Base-by-base conservation (phyloP, 1,284 basidiomycete species). In the Malassezia sympodialis region DNA sequence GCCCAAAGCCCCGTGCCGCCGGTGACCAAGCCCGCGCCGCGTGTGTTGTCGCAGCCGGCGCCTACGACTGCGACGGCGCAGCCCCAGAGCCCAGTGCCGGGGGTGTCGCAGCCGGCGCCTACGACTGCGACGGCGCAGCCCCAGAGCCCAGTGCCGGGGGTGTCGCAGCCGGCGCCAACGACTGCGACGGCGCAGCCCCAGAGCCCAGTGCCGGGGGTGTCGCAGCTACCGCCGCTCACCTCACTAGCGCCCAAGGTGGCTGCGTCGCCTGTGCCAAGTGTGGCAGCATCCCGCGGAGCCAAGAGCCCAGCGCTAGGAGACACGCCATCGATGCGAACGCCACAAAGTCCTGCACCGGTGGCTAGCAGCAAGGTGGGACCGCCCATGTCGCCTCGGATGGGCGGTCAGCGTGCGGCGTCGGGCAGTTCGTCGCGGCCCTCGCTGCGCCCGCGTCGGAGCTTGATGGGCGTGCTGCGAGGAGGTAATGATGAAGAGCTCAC, bases 371-470 rank as follows among this genome's bases (percentile, higher is more conserved):
- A 21, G 37, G 37, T 39, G 4, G 17, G 11, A 4, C 6, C 32
- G 15, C 2, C 32, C 3, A 4, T n/a, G 32, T 39, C 37, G 19
- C 37, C 37, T 2, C 37, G n/a, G 8, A 19, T 39, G 15, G n/a
- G 17, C n/a, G 15, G 37, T 3, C 37, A 39, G 19, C 37, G 37
- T 12, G 37, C 37, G 10, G 19, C 37, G 6, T 46, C 44, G 14
- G 26, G 27, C 30, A 23, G 30, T 17, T 30, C 44, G 27, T 23
- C 31, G 31, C 19, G 27, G n/a, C n/a, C 32, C 8, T 23, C 21
- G 32, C 15, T 49, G 32, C 46, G 46, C 8, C 31, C 32, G n/a
- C 46, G 46, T n/a, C 34, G 46, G 8, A 49, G 46, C n/a, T 14
- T 49, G 15, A 37, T 49, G 46, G 32, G 34, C 11, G 35, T 31